Evolutionary conservation across 805 yeast genomes (phyloP), one percentile per base, ranked within the genome.

Genomic region (Ogataea trehalophila): DNA sequence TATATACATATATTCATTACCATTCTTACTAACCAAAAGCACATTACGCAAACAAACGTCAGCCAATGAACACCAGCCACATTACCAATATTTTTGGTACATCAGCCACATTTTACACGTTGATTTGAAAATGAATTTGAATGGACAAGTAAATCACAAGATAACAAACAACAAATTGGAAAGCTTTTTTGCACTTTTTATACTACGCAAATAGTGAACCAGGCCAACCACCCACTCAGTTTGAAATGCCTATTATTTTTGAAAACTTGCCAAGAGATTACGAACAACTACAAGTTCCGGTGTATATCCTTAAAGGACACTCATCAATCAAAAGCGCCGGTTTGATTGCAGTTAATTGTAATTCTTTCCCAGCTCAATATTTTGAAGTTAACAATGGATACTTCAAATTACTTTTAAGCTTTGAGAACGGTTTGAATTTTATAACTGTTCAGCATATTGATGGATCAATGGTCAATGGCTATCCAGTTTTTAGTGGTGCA

Each of bases 391-490:
- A 81, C 45, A 68, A 76, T 18, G 83, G 85, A 1, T 74, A 76
- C 50, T 92, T 91, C 73, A 91, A 90, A 63, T 87, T 87, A 0
- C 85, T 85, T 50, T 73, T 91, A 17, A 77, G 81, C 18, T 47
- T 63, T 22, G 82, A 59, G 18, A 43, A 85, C 0, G 91, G 92
- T n/a, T 65, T 65, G 20, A 92, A 91, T 60, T 62, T 60, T 4
- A 62, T 91, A 38, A 59, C 66, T 2, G 75, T 87, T 6, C 73
- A 75, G 2, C 81, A 77, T 29, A 61, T 69, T 18, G 68, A 69
- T 13, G 75, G 77, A 0, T 42, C 49, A 1, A 61, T 67, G 37
- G 15, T 39, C 42, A 70, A 66, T 63, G 80, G 67, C 22, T 56
- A 44, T 37, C 71, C 65, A 13, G 34, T 42, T 9, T 42, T 54